A percentile compares a stretch with the other conserved stretches of the same genome.
Evolutionary conservation across 768 basidiomycete genomes (phyloP).

Genomic region (Gymnopilus junonius): DNA sequence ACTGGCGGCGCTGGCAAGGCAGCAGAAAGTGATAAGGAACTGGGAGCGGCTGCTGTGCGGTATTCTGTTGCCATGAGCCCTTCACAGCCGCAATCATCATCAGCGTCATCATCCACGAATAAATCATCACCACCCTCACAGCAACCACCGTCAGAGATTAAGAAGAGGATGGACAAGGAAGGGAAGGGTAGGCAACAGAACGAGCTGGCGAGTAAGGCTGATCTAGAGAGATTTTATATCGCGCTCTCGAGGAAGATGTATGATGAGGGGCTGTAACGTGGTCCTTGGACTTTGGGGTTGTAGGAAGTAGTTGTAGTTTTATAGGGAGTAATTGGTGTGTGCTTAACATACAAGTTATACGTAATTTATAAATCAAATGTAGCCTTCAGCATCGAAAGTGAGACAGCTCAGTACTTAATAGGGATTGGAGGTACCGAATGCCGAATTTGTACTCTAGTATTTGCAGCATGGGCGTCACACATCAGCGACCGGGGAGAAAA

Average conservation of each 20-base stretch:
- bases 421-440: no score
- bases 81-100: background rate
- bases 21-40: constrained; percentile 13
- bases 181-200: constrained; percentile 31
- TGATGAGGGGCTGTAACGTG: constrained; percentile 86
- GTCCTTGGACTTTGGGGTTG: no score
- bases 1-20: background rate
- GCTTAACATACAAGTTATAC: no score
- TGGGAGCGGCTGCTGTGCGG: constrained; percentile 15
- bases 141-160: constrained; percentile 23
- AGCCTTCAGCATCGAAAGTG: no score
- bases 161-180: constrained; percentile 29
- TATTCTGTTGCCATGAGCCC: constrained; percentile 9
- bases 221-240: constrained; percentile 89
- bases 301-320: no score
- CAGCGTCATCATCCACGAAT: no score
- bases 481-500: no score
- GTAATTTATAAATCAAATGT: no score
- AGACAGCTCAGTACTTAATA: no score
- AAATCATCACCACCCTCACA: background rate
- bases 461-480: no score
- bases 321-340: no score
- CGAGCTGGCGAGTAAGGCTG: constrained; percentile 68
- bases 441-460: no score
- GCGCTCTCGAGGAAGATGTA: constrained; percentile 89